phyloP scores from a whole-genome alignment of 2,329 filamentous ascomycete species.

The Fusarium phyllophilum region DNA sequence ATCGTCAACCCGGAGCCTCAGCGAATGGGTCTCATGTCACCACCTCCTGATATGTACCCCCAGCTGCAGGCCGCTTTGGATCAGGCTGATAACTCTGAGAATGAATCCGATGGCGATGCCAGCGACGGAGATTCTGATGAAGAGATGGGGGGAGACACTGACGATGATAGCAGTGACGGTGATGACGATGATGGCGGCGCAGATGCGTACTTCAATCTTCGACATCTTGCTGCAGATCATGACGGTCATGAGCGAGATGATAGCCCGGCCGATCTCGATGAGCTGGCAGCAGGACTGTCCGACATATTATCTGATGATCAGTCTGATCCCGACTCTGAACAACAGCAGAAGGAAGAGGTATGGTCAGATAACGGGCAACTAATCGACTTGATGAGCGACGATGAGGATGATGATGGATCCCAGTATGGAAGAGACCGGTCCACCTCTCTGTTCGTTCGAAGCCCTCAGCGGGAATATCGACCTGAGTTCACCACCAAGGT shows the following conservation, averaged over 20 bases:
- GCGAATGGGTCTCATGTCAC: neutral
- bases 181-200: neutral
- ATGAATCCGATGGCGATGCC: neutral
- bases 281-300: neutral
- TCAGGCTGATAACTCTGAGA: neutral
- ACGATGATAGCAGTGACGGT: neutral
- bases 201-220: neutral
- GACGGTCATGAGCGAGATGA: neutral
- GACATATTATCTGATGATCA: neutral
- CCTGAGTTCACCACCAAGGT: slow-evolving; percentile 7
- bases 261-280: neutral
- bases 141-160: neutral
- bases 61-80: slow-evolving; percentile 8
- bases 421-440: neutral
- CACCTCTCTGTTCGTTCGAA: slow-evolving; percentile 17
- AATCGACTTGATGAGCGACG: slow-evolving; percentile 10
- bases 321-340: neutral
- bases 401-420: neutral
- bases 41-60: slow-evolving; percentile 11
- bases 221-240: neutral
- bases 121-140: neutral
- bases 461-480: neutral
- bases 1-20: neutral
- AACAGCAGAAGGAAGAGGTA: neutral
- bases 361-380: neutral